Conservation (phyloP, 169 alveolate species). For the Cardiosporidium cionae region DNA sequence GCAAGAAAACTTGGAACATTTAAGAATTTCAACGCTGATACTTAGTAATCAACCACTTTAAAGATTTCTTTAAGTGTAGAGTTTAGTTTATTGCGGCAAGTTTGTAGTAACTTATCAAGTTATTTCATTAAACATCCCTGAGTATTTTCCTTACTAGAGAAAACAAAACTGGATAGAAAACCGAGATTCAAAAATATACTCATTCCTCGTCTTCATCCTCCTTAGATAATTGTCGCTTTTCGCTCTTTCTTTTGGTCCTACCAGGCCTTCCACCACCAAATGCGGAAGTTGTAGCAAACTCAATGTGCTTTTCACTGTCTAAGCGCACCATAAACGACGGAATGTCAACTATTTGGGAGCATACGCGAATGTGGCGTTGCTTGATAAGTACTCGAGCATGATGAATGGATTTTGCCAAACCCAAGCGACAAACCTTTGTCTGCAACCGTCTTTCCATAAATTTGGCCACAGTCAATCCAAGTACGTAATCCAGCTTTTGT, state of each 20-base stretch:
- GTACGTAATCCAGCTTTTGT: constrained; percentile 95
- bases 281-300: constrained; percentile 88
- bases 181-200: too few species aligned
- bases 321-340: constrained; percentile 98
- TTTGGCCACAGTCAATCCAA: constrained; percentile 93
- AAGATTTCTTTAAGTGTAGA: too few species aligned
- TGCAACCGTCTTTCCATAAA: constrained; percentile 98
- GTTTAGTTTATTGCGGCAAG: too few species aligned
- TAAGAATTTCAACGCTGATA: too few species aligned
- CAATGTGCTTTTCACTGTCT: constrained; percentile 96
- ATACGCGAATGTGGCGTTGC: constrained; percentile 97
- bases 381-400: constrained; percentile 97
- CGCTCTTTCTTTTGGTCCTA: constrained; percentile 84
- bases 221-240: constrained; percentile 12
- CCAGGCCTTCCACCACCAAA: constrained; percentile 95
- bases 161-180: too few species aligned
- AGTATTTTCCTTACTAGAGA: too few species aligned
- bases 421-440: constrained; percentile 93
- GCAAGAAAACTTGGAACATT: too few species aligned
- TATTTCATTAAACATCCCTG: too few species aligned
- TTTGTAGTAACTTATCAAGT: too few species aligned
- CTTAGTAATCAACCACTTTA: too few species aligned
- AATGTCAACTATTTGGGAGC: constrained; percentile 93
- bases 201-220: constrained; percentile 31
- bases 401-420: constrained; percentile 94